These are phyloP conservation scores for Nitzschia sp. DNA, from an alignment of 108 stramenopile species.

Conservation along the genomic window DNA sequence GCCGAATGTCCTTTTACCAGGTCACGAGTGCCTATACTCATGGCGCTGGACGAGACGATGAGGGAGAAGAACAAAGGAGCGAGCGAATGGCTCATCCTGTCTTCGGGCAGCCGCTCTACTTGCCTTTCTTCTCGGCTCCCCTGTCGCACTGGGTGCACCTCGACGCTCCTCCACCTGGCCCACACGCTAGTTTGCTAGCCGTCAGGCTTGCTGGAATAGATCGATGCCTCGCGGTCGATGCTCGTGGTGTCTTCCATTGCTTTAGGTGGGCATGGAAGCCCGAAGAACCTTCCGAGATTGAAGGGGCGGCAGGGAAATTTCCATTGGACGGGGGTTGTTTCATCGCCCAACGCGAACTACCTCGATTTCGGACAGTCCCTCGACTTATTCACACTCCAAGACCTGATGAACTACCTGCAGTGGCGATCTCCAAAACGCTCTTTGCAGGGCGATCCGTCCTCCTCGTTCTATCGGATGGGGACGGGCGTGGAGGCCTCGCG, in stretches of 20 bases:
- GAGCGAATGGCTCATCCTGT: constrained; percentile 8
- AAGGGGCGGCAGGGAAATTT: constrained; percentile 20
- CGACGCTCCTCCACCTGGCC: constrained; percentile 87
- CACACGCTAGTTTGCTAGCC: constrained; percentile 74
- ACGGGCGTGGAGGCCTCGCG: constrained; percentile 72
- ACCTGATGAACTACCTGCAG: constrained; percentile 36
- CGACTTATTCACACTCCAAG: constrained; percentile 58
- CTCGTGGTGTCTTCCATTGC: constrained; percentile 86
- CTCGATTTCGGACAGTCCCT: constrained; percentile 82
- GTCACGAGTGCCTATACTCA: constrained; percentile 49
- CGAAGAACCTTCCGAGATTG: constrained; percentile 45
- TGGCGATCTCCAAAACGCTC: constrained; percentile 83
- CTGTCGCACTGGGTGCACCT: constrained; percentile 89
- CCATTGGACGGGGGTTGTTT: constrained; percentile 79
- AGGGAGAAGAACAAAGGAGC: constrained; percentile 3
- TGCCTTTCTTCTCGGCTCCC: constrained; percentile 86
- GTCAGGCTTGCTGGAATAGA: constrained; percentile 78
- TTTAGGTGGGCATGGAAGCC: constrained; percentile 91
- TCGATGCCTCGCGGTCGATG: constrained; percentile 85
- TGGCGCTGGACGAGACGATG: constrained; percentile 17
- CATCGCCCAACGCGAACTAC: constrained; percentile 83
- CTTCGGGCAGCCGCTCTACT: constrained; percentile 40
- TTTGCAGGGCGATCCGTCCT: constrained; percentile 80
- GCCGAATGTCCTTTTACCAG: constrained; percentile 48
- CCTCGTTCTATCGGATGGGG: constrained; percentile 84